These are phyloP conservation scores for Lignosus rhinocerotis DNA, from an alignment of 1,284 basidiomycete species.

Conservation along the genomic window DNA sequence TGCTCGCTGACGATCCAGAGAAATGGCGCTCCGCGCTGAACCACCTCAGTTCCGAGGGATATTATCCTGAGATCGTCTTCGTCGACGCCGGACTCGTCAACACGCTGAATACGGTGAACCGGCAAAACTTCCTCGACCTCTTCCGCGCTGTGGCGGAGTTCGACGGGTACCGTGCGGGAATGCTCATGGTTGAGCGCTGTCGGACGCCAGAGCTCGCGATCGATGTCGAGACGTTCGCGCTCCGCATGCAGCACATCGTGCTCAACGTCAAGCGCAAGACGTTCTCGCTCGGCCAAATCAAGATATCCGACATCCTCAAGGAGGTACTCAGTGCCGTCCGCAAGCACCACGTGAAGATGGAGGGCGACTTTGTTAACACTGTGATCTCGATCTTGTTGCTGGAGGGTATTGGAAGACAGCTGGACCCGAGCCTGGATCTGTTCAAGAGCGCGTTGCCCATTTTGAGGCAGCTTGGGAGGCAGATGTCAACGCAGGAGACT, in stretches of 20 bases:
- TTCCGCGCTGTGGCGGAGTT: constrained; percentile 96
- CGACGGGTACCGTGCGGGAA: constrained; percentile 92
- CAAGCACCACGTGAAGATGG: constrained; percentile 97
- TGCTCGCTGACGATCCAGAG: constrained; percentile 54
- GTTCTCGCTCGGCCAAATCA: constrained; percentile 94
- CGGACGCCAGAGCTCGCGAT: constrained; percentile 89
- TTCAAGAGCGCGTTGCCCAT: constrained; percentile 94
- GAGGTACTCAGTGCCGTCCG: constrained; percentile 89
- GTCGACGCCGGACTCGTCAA: constrained; percentile 96
- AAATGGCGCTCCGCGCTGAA: constrained; percentile 78
- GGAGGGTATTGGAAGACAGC: constrained; percentile 93
- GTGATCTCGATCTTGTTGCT: constrained; percentile 92
- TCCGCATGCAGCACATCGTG: constrained; percentile 97
- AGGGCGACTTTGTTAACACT: constrained; percentile 98
- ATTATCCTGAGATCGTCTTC: constrained; percentile 93
- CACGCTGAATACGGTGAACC: constrained; percentile 78
- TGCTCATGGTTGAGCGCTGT: constrained; percentile 96
- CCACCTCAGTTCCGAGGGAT: constrained; percentile 69
- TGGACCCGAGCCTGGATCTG: constrained; percentile 91
- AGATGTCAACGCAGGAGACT: constrained; percentile 81
- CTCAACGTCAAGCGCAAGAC: constrained; percentile 94
- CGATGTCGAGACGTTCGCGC: constrained; percentile 92
- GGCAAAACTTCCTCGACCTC: constrained; percentile 93
- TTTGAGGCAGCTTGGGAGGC: constrained; percentile 82
- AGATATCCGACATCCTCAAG: constrained; percentile 90